Evolutionary conservation across 2,329 filamentous ascomycete species (phyloP), one percentile per base, ranked within the genome.

Genomic region (Neonectria ditissima): DNA sequence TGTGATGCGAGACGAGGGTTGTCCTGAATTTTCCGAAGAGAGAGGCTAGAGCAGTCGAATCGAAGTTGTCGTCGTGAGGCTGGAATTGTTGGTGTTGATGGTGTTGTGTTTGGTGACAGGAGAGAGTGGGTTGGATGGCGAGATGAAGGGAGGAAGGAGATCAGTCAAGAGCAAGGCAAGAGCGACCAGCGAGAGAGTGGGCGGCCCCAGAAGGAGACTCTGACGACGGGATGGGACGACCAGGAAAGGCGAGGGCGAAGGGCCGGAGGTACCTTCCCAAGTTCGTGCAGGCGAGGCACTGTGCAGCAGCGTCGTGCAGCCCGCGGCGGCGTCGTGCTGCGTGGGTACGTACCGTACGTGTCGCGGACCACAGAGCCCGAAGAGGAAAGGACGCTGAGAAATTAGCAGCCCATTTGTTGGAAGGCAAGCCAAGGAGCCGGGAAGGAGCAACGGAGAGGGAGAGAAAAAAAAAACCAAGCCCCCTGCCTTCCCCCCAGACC

Each of bases 361-460:
- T 50, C 18, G 45, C 56, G 56, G 70, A 47, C 62, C 52, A 67
- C 62, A 53, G 44, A 51, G 30, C 67, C 62, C 18, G 66, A 73
- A 69, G 11, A 45, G 66, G 70, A 39, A 69, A 69, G 50, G 66
- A 51, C 43, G 4, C 10, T 24, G 43, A 66, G 70, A 73, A 73
- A 73, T 73, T 73, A 72, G 67, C 67, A 64, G 54, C 30, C 45
- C 65, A 58, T 62, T 58, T 54, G 54, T 48, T 62, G 32, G 55
- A 59, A 26, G 55, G 47, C 60, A 63, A 63, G 50, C 30, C 43
- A 34, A 61, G 32, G 18, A 59, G 55, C 52, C 50, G 16, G 24
- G 43, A 26, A 41, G 20, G 54, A 59, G 39, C 55, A 47, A 30
- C 43, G 47, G 16, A 48, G n/a, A 26, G 6, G 24, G 6, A 20